Evolutionary conservation across 257 asterid species (phyloP).

Genomic region (Solanum appendiculatum): DNA sequence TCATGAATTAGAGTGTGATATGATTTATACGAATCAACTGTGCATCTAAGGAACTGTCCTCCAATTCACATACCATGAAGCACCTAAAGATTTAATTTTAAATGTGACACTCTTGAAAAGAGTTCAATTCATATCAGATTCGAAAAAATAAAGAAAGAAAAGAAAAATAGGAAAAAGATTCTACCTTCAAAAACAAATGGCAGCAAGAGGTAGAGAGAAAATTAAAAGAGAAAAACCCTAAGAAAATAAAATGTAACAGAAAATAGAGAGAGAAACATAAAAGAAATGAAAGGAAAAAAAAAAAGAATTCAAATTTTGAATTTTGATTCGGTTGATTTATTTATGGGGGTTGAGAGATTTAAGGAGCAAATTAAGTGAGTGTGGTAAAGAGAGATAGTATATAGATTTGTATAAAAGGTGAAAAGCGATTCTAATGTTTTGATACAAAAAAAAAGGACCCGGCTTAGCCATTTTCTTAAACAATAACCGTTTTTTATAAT

Average conservation of each 20-base stretch:
- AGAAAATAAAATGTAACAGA: slow-evolving; percentile 10
- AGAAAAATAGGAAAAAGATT: not conserved
- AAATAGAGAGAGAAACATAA: not conserved
- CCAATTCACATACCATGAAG: no score
- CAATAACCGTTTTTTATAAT: no score
- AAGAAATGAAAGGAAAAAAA: not conserved
- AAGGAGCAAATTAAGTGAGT: not conserved
- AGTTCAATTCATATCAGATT: not conserved
- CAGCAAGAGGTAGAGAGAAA: not conserved
- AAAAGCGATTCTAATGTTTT: not conserved
- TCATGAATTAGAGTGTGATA: not conserved
- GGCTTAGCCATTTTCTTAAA: no score
- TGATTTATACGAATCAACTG: no score
- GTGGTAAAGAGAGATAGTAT: not conserved
- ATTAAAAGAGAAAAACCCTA: slow-evolving; percentile 21
- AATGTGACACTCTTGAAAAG: no score
- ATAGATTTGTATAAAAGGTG: not conserved
- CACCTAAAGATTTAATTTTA: no score
- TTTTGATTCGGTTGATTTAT: not conserved
- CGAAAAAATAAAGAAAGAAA: not conserved
- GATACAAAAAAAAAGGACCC: no score
- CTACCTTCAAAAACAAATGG: slow-evolving; percentile 1
- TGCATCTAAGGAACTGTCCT: no score
- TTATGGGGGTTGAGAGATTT: not conserved
- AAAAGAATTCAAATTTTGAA: not conserved